Evolutionary conservation across 2,329 filamentous ascomycete species (phyloP).

Genomic region (Trichoderma breve): DNA sequence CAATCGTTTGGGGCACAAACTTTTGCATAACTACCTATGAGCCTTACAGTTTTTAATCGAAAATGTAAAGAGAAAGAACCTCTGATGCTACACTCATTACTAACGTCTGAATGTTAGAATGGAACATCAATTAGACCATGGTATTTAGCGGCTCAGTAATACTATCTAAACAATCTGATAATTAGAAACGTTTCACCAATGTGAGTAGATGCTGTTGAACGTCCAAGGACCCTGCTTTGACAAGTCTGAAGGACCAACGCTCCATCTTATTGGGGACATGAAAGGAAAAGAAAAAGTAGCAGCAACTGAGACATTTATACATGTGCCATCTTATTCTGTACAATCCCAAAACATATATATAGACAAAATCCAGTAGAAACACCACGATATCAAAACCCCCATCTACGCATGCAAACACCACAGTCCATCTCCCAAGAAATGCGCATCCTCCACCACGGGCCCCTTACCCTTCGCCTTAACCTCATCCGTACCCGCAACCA

Average conservation of each 20-base stretch:
- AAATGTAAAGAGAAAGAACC: neutral
- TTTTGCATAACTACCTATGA: neutral
- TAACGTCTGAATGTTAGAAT: neutral
- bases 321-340: neutral
- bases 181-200: neutral
- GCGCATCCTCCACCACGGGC: conserved; percentile 86
- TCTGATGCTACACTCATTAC: neutral
- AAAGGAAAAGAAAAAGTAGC: neutral
- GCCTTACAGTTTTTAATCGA: no score
- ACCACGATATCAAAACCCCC: neutral
- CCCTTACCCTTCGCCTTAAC: conserved; percentile 95
- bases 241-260: neutral
- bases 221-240: neutral
- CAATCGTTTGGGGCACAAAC: neutral
- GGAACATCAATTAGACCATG: neutral
- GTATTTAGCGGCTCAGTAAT: neutral
- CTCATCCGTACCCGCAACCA: conserved; percentile 84
- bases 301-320: neutral
- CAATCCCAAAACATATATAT: neutral
- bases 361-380: neutral
- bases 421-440: conserved; percentile 90
- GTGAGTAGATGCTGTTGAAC: neutral
- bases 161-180: neutral
- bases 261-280: no score
- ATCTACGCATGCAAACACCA: conserved; percentile 65